Evolutionary conservation across 169 alveolate species (phyloP).

Genomic region (Eimeria praecox): DNA sequence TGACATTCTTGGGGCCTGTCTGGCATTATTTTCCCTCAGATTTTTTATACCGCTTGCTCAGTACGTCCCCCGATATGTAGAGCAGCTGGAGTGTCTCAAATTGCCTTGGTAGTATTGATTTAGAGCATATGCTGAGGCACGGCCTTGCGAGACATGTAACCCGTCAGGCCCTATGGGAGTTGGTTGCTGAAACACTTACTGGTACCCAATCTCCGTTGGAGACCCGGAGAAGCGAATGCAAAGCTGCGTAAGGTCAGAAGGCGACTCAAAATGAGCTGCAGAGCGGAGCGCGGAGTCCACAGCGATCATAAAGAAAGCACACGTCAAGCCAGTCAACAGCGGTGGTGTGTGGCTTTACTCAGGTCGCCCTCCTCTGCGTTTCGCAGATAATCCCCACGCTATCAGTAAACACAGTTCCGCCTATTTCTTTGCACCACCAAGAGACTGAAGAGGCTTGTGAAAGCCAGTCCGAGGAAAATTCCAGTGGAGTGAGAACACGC

Average conservation of each 20-base stretch:
- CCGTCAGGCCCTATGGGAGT: conserved; percentile 68
- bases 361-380: conserved; percentile 73
- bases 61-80: background rate
- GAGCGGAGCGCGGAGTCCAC: background rate
- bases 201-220: conserved; percentile 76
- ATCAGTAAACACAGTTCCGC: background rate
- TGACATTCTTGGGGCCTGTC: conserved; percentile 63
- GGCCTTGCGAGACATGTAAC: background rate
- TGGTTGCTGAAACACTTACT: conserved; percentile 57
- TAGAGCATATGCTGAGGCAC: too few relatives aligned
- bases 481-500: background rate
- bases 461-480: background rate
- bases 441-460: background rate
- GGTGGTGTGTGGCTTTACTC: background rate
- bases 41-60: conserved; percentile 52
- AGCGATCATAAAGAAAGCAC: background rate
- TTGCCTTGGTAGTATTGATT: background rate
- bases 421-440: background rate
- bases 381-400: conserved; percentile 65
- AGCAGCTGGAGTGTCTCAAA: background rate
- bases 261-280: background rate
- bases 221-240: conserved; percentile 83
- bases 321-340: background rate
- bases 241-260: conserved; percentile 77
- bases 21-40: conserved; percentile 48